These are phyloP conservation scores for Penicillium sp. DNA, from an alignment of 2,329 filamentous ascomycete species.

Conservation along the genomic window DNA sequence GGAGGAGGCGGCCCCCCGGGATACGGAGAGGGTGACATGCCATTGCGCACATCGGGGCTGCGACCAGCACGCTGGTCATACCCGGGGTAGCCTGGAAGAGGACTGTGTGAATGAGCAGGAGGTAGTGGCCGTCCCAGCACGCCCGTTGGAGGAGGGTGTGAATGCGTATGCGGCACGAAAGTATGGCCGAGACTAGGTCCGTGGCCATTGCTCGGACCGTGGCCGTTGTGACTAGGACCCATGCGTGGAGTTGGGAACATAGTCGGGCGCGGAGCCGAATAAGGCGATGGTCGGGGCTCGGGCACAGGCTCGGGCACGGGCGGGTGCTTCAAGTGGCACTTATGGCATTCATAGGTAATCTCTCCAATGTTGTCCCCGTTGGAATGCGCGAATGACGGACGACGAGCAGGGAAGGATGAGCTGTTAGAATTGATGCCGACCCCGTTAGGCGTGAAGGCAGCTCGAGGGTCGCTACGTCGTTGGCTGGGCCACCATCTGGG, in stretches of 20 bases:
- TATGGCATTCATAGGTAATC: constrained; percentile 72
- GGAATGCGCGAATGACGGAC: constrained; percentile 29
- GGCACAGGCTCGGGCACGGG: constrained; percentile 42
- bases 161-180: constrained; percentile 40
- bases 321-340: constrained; percentile 64
- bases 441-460: constrained; percentile 42
- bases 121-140: constrained; percentile 40
- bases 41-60: constrained; percentile 43
- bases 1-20: constrained; percentile 54
- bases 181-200: constrained; percentile 29
- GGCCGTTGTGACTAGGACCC: constrained; percentile 5
- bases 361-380: constrained; percentile 41
- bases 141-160: constrained; percentile 20
- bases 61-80: constrained; percentile 45
- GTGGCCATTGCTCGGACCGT: neutral
- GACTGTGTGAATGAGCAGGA: constrained; percentile 36
- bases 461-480: constrained; percentile 60
- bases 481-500: constrained; percentile 67
- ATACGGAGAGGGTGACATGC: constrained; percentile 41
- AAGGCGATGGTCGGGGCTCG: constrained; percentile 45
- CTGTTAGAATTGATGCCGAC: constrained; percentile 34
- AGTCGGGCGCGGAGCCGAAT: constrained; percentile 40
- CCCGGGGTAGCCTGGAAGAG: constrained; percentile 41
- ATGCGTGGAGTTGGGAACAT: constrained; percentile 43
- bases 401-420: constrained; percentile 37